Base-by-base conservation (phyloP, 345 rosid genomes). In the Hypericum androsaemum region DNA sequence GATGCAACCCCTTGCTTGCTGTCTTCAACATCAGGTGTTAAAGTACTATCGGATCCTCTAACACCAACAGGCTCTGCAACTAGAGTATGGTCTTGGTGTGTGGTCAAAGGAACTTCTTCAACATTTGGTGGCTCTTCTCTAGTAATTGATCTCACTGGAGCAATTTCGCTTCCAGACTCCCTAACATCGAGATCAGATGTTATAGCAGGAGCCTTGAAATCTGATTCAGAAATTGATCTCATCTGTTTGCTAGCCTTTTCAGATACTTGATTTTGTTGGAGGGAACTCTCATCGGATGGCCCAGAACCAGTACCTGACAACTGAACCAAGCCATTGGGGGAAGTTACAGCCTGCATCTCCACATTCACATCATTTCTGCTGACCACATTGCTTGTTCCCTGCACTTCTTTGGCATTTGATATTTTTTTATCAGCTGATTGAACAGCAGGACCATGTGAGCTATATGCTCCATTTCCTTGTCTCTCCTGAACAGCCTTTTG, bases 361-460 rank as follows among this genome's bases (percentile, higher is more conserved):
- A 59, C 62, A 54, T 64, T 71, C 39, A 35, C 36, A 65, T 59
- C 71, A 28, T 65, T 59, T 43, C 52, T 59, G 39, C 47, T 36
- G 13, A 63, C 54, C 10, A 60, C 12, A 39, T 56, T 50, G 50
- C 47, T 50, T 57, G 54, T 59, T 44, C 44, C 71, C 39, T 52
- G 64, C 15, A 52, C 48, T 60, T 63, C 71, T 52, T 51, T 47
- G 22, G 49, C 63, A 65, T 61, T 61, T 10, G 61, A 47, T 46
- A 59, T 49, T 54, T 61, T 78, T 12, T 50, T 55, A 56, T 51
- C 69, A 57, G 32, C 58, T 47, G 68, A 49, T 51, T 70, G 71
- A 47, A 41, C 43, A 43, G 70, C 60, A 57, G 68, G 13, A 51
- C 54, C 65, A 50, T 76, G 74, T 54, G 45, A 12, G 41, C 32